Evolutionary conservation across 2,329 filamentous ascomycete species (phyloP), one percentile per base, ranked within the genome.

Genomic region (Alternaria hordeiaustralica): DNA sequence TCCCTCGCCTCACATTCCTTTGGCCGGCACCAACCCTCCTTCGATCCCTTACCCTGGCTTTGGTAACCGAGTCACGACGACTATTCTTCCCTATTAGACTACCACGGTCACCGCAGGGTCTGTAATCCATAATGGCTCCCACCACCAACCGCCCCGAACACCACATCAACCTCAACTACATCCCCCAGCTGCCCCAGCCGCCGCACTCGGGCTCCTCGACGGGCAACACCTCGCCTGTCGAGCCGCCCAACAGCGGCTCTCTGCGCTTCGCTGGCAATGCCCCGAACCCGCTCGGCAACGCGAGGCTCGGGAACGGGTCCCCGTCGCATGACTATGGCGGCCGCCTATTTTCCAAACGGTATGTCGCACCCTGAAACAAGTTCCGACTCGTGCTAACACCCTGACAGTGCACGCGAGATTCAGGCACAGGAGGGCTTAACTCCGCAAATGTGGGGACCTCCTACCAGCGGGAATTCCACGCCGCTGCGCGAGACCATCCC

Each of bases 401-500:
- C 69, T 63, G 54, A 65, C 75, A 97, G 95, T 78, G 94, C 96
- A 70, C 89, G 96, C 80, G 96, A 99, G 82, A 97, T 98, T 66
- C 95, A 98, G 84, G 94, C 94, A 58, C 94, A 97, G 83, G 95
- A 98, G 87, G 94, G 94, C 55, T 86, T 97, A 54, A 84, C 85
- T 78, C 90, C 86, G 76, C 86, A 88, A 80, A 81, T 90, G 56
- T 98, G 96, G 96, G 94, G 96, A 11, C 95, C 96, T 70, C 95
- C 96, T 53, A 97, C 95, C 60, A 97, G 95, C 79, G 96, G 95
- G 69, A 95, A 97, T 81, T 97, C 95, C 20, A 97, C 95, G 45
- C 96, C 96, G 71, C 87, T 99, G 55, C 93, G 96, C 76, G 96
- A 98, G 84, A 97, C 95, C 70, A 98, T 99, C 65, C 94, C 95